Percentiles rank a stretch among this genome's conserved stretches.
phyloP scores from a whole-genome alignment of 441 rosid species.

The Dalechampia spathulata region DNA sequence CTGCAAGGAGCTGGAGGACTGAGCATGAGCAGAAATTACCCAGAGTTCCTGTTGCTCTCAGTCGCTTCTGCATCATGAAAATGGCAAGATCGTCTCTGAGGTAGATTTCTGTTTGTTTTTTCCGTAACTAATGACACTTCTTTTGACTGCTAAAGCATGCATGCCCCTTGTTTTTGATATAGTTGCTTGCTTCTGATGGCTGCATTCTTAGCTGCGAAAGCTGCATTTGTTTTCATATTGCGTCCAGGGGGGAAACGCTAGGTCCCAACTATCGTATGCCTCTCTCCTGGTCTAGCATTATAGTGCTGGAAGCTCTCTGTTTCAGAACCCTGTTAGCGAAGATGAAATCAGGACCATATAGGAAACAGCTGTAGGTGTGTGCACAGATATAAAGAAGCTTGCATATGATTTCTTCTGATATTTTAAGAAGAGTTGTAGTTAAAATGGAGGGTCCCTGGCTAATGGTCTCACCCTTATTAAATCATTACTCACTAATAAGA shows the following conservation, averaged over 20 bases:
- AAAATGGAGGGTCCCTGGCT: no score
- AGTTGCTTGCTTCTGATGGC: constrained; percentile 18
- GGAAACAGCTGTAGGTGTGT: no score
- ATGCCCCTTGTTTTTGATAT: background rate
- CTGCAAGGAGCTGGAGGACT: constrained; percentile 26
- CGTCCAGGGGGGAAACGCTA: constrained; percentile 16
- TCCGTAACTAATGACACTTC: background rate
- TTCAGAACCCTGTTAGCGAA: no score
- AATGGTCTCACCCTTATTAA: no score
- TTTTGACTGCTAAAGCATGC: background rate
- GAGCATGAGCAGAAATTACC: constrained; percentile 16
- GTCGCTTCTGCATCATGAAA: constrained; percentile 30
- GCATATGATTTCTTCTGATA: no score
- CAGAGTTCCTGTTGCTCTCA: constrained; percentile 20
- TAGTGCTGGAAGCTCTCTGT: constrained; percentile 20
- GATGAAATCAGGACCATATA: no score
- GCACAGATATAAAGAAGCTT: no score
- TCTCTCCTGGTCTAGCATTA: constrained; percentile 16
- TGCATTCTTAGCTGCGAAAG: constrained; percentile 11
- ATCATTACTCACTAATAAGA: no score
- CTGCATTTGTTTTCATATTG: constrained; percentile 15
- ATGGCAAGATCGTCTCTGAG: constrained; percentile 30
- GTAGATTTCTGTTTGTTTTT: constrained; percentile 35
- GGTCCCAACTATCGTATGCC: constrained; percentile 12
- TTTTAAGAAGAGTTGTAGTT: no score